Base-by-base conservation (phyloP, 345 rosid genomes). In the Rhizophora mangle region DNA sequence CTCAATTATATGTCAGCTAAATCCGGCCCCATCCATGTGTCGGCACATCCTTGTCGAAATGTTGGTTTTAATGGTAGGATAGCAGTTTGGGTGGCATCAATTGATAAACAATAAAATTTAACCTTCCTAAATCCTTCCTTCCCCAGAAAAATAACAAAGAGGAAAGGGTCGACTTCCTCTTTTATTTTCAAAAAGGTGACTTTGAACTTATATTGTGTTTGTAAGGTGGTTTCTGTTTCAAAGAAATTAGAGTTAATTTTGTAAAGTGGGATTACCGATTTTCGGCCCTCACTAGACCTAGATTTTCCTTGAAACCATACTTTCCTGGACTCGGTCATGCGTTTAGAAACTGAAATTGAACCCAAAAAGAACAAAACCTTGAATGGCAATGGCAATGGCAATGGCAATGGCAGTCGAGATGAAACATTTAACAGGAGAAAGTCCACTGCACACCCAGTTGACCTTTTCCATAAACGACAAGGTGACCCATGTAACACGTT, bases 341-440 rank as follows among this genome's bases (percentile, higher is more conserved):
- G 65, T 54, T 78, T 60, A 71, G 24, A 60, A 60, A 55, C 39
- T 52, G 9, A 62, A 61, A 60, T 6, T 31, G 39, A 27, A 6
- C 26, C 3, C 24, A 29, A 18, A 56, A 36, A 54, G 26, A 16
- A 46, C 57, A n/a, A 52, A 8, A 26, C 27, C 36, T 47, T 15
- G 4, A 5, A 24, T 24, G 24, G 24, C 24, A 24, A 24, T 24
- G 24, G 22, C 37, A n/a, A 21, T 20, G 60, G 59, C 55, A 31
- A 65, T 24, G 24, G 22, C 37, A 30, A 30, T 39, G 56, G 59
- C 63, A 43, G 76, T 56, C 76, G 68, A 73, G 53, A 37, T 21
- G 59, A 67, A 20, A 55, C 39, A 67, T 64, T 69, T 55, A 9
- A 62, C 32, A 0, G 30, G 8, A 68, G 46, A 68, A 56, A 53